Percentiles rank a stretch among this genome's conserved stretches.
These are phyloP conservation scores for Lentinula aciculospora DNA, from an alignment of 768 basidiomycete genomes.

Conservation along the genomic window DNA sequence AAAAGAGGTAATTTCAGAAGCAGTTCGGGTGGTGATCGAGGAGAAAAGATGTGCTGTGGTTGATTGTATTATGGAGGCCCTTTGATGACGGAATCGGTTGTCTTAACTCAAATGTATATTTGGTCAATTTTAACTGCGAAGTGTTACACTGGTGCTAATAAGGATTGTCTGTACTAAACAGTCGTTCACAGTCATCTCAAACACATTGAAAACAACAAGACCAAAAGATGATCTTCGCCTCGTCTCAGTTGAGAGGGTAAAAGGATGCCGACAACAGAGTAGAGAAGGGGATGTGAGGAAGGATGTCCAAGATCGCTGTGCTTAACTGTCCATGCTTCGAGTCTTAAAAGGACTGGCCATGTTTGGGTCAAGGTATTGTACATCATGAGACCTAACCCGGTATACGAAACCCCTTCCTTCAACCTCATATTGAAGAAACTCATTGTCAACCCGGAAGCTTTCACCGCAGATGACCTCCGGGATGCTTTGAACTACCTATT, in stretches of 20 bases:
- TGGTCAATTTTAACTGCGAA: neutral
- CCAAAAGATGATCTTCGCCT: neutral
- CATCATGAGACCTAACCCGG: neutral
- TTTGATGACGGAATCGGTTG: constrained; percentile 17
- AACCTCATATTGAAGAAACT: constrained; percentile 74
- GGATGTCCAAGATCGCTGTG: neutral
- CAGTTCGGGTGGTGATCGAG: constrained; percentile 46
- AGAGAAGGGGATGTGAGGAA: neutral
- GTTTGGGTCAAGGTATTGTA: neutral
- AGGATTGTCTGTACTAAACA: neutral
- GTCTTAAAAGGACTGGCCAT: neutral
- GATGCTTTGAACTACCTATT: constrained; percentile 71
- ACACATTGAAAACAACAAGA: neutral
- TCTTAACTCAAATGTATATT: neutral
- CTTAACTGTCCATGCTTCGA: neutral
- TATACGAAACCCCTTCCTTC: constrained; percentile 47
- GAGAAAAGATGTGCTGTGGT: constrained; percentile 62
- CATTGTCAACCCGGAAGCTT: constrained; percentile 75
- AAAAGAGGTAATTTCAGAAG: constrained; percentile 36
- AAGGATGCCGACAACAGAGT: neutral
- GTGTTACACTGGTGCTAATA: neutral
- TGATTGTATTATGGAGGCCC: constrained; percentile 49
- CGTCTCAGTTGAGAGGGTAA: neutral
- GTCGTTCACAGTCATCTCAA: neutral
- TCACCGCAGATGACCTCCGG: constrained; percentile 71